Conservation (phyloP, 495 filamentous ascomycete species). For the Hypoxylon intermedium region DNA sequence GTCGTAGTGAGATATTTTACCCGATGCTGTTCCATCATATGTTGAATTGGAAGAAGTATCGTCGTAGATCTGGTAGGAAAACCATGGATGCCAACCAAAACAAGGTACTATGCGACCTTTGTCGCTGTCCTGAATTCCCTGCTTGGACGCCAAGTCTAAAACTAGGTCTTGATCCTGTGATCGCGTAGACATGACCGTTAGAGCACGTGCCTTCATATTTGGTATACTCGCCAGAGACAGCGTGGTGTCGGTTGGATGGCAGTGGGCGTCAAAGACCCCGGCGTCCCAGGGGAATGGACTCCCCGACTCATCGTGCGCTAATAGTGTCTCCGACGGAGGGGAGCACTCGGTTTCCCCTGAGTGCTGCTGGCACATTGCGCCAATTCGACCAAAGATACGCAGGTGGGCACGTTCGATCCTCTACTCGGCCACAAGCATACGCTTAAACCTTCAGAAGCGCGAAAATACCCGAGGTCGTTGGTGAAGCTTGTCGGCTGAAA, state of each 20-base stretch:
- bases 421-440: too few species aligned
- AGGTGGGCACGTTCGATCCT: too few species aligned
- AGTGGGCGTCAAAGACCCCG: constrained; percentile 91
- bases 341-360: constrained; percentile 7
- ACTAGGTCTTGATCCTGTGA: constrained; percentile 88
- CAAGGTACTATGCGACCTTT: constrained; percentile 67
- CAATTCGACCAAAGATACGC: neutral
- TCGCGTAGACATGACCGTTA: constrained; percentile 91
- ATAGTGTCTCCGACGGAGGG: neutral
- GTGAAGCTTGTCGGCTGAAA: neutral
- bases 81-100: constrained; percentile 99
- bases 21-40: constrained; percentile 44
- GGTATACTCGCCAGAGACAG: constrained; percentile 69
- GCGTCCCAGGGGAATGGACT: constrained; percentile 77
- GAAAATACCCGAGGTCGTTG: too few species aligned
- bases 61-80: constrained; percentile 85
- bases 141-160: constrained; percentile 64
- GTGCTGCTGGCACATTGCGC: constrained; percentile 31
- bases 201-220: constrained; percentile 74
- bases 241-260: constrained; percentile 98
- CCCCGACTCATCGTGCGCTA: constrained; percentile 16
- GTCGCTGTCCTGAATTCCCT: constrained; percentile 38
- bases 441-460: too few species aligned
- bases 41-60: constrained; percentile 54
- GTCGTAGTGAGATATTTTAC: constrained; percentile 75